phyloP scores from a whole-genome alignment of 1,284 basidiomycete species.

The Mixia osmundae region DNA sequence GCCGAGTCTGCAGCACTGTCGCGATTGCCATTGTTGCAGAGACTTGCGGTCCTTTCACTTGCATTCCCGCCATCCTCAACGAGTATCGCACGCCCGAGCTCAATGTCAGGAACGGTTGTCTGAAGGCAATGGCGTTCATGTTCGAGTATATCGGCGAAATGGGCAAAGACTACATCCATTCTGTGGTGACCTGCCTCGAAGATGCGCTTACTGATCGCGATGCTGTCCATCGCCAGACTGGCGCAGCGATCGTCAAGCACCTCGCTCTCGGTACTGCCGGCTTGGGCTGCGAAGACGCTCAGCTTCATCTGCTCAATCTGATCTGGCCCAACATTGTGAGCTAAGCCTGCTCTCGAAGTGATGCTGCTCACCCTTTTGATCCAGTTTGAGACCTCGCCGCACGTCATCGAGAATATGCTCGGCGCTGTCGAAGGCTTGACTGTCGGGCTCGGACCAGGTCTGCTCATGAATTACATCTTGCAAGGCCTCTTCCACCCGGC shows the following conservation, averaged over 20 bases:
- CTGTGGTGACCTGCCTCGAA: slow-evolving; percentile 89
- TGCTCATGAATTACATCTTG: slow-evolving; percentile 52
- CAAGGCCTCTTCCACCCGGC: slow-evolving; percentile 79
- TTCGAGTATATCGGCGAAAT: slow-evolving; percentile 99
- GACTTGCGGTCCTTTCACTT: slow-evolving; percentile 61
- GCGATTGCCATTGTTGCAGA: slow-evolving; percentile 43
- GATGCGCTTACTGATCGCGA: slow-evolving; percentile 95
- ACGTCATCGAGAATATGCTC: slow-evolving; percentile 93
- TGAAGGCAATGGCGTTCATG: slow-evolving; percentile 93
- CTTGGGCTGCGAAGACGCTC: slow-evolving; percentile 88
- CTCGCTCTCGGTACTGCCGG: slow-evolving; percentile 90
- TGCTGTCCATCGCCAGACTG: slow-evolving; percentile 92
- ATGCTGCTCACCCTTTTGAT: not conserved
- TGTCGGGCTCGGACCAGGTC: slow-evolving; percentile 78
- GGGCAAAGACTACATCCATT: slow-evolving; percentile 93
- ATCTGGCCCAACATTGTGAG: slow-evolving; percentile 86
- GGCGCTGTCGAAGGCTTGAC: slow-evolving; percentile 61
- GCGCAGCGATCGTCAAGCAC: slow-evolving; percentile 97
- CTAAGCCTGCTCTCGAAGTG: not conserved
- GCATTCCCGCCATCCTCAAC: slow-evolving; percentile 94
- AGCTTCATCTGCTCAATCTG: slow-evolving; percentile 91
- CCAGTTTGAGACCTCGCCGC: slow-evolving; percentile 31
- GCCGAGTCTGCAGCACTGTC: slow-evolving; percentile 93
- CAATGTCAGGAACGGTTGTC: slow-evolving; percentile 96
- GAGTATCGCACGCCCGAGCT: slow-evolving; percentile 89